phyloP scores from a whole-genome alignment of 768 basidiomycete genomes.

The Dentipellis sp. region DNA sequence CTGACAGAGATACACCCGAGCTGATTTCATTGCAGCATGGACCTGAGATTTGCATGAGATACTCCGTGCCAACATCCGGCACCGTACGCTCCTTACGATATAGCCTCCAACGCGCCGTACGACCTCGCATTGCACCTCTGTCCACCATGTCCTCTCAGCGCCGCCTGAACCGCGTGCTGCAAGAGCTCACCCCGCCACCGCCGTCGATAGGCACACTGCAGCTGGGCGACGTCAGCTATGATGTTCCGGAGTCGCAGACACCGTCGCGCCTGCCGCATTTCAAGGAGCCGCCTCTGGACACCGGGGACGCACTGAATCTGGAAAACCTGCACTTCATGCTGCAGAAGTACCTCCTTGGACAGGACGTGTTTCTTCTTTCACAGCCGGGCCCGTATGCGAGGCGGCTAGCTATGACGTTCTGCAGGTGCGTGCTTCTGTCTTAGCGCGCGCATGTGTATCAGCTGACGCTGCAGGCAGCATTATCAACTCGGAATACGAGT shows the following conservation, averaged over 20 bases:
- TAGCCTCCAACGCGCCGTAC: background rate
- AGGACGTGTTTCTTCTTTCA: conserved; percentile 57
- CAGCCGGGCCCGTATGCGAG: conserved; percentile 64
- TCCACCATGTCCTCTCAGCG: conserved; percentile 14
- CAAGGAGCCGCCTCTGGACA: conserved; percentile 35
- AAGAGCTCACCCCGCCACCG: conserved; percentile 31
- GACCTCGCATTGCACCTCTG: background rate
- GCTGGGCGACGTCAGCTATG: conserved; percentile 47
- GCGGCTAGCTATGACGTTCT: conserved; percentile 53
- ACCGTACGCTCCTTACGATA: no score
- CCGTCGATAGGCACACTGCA: conserved; percentile 43
- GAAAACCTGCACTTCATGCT: conserved; percentile 57
- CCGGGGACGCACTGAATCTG: conserved; percentile 40
- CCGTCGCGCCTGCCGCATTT: conserved; percentile 42
- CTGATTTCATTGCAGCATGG: no score
- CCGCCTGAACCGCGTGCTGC: conserved; percentile 41
- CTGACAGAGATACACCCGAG: no score
- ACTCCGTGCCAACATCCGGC: no score
- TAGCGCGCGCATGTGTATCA: background rate
- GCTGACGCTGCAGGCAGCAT: conserved; percentile 25
- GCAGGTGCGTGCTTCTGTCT: conserved; percentile 30
- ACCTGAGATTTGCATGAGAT: no score
- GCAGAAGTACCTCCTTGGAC: conserved; percentile 59
- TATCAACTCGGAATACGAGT: conserved; percentile 62
- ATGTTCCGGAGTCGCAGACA: conserved; percentile 37